A percentile compares a stretch with the other conserved stretches of the same genome.
These are phyloP conservation scores for Smithsoniella earleae DNA, from an alignment of 163 green algal species.

Conservation along the genomic window DNA sequence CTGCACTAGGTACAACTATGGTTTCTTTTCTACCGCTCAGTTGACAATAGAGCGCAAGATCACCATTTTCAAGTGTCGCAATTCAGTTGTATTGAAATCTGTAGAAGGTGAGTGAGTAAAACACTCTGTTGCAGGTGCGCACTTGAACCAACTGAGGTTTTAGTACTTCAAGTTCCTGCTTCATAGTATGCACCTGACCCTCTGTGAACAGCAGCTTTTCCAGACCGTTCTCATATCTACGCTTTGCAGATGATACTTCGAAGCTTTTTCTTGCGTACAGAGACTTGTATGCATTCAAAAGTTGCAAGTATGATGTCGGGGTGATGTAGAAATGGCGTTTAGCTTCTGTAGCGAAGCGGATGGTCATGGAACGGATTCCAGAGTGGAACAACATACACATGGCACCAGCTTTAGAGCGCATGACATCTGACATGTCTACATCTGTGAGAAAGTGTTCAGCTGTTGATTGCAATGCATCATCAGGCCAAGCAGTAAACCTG, in stretches of 20 bases:
- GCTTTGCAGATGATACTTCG: constrained; percentile 31
- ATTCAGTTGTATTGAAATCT: too few relatives aligned
- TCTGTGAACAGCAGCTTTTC: constrained; percentile 59
- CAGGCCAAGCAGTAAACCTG: constrained; percentile 57
- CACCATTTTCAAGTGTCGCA: too few relatives aligned
- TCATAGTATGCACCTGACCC: constrained; percentile 33
- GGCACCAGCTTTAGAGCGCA: constrained; percentile 37
- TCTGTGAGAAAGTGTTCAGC: constrained; percentile 46
- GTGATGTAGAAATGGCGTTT: constrained; percentile 55
- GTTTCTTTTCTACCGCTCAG: too few relatives aligned
- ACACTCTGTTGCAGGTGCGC: too few relatives aligned
- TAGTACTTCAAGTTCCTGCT: constrained; percentile 46
- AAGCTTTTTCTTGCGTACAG: constrained; percentile 49
- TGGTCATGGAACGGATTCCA: not conserved
- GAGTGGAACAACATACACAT: constrained; percentile 58
- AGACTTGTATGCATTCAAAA: constrained; percentile 56
- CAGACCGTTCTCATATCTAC: constrained; percentile 43
- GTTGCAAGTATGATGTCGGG: constrained; percentile 59
- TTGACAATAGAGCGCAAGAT: too few relatives aligned
- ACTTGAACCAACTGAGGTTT: not conserved
- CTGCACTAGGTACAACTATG: too few relatives aligned
- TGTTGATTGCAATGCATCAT: constrained; percentile 53
- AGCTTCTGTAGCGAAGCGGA: not conserved
- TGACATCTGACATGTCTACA: constrained; percentile 1
- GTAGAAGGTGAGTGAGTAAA: too few relatives aligned